These are phyloP conservation scores for Mycena epipterygia DNA, from an alignment of 768 basidiomycete species.

Conservation along the genomic window DNA sequence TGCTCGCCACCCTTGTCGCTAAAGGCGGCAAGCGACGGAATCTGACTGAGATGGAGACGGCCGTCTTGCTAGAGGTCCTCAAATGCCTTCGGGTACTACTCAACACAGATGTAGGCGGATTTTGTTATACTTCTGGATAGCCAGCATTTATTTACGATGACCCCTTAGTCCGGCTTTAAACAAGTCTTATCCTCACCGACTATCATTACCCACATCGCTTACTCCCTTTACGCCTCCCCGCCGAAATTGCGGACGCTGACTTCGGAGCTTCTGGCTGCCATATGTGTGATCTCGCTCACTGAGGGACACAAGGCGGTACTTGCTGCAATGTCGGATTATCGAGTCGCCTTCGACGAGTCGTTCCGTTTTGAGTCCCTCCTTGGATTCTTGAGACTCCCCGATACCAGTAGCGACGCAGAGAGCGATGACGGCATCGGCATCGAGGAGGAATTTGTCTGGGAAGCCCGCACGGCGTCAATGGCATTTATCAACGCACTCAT, in stretches of 20 bases:
- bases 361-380: slow-evolving; percentile 89
- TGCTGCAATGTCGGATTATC: slow-evolving; percentile 85
- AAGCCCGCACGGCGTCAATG: slow-evolving; percentile 82
- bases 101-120: slow-evolving; percentile 79
- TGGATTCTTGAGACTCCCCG: slow-evolving; percentile 68
- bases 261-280: slow-evolving; percentile 86
- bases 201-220: slow-evolving; percentile 24
- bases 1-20: slow-evolving; percentile 73
- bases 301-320: slow-evolving; percentile 85
- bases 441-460: slow-evolving; percentile 84
- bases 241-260: slow-evolving; percentile 71
- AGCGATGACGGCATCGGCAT: slow-evolving; percentile 52
- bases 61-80: slow-evolving; percentile 78
- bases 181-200: slow-evolving; percentile 20
- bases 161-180: not conserved
- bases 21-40: slow-evolving; percentile 74
- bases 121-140: no score
- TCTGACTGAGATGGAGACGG: slow-evolving; percentile 76
- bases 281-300: slow-evolving; percentile 78
- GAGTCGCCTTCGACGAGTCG: slow-evolving; percentile 74
- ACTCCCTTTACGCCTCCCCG: slow-evolving; percentile 19
- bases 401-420: slow-evolving; percentile 52
- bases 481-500: slow-evolving; percentile 84
- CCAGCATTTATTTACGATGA: not conserved
- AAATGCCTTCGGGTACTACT: slow-evolving; percentile 86